Base-by-base conservation (phyloP, 2,329 filamentous ascomycete species). In the Tolypocladium album region DNA sequence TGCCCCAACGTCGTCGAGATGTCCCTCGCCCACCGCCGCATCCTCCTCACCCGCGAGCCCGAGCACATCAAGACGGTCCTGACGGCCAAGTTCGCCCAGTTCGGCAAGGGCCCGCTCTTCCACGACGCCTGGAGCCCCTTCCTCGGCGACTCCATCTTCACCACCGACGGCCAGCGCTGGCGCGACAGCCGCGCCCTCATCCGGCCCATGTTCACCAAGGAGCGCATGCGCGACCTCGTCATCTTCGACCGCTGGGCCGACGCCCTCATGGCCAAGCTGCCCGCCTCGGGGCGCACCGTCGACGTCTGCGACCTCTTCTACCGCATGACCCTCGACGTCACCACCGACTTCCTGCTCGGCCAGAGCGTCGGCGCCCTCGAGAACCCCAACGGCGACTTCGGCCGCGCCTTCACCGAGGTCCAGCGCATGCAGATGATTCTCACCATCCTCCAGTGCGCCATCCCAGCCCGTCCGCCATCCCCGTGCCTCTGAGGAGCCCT, bases 41-140 rank as follows among this genome's bases (percentile, higher is more conserved):
- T 88, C 22, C 73, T 96, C 60, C 79, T 94, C 67, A 96, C 92
- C 0, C 83, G 83, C 6, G 91, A 96, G 65, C 88, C 89, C 0
- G 90, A 95, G 68, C 96, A 96, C 70, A 88, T 96, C 76, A 96
- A 96, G 72, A 90, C 92, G 7, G 81, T 97, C 27, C 79, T 97
- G n/a, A 89, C 92, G 0, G 88, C 88, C 1, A 90, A 96, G 69
- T 97, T 97, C 69, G 60, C 65, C 47, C 89, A 96, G 69, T 97
- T 87, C 69, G 92, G 92, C 67, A 92, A 96, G 71, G 91, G 92
- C 8, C 75, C 85, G 63, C 74, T 78, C 27, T 96, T 96, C 75
- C 87, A 92, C 67, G 66, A 73, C 11, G 87, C 92, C 58, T 95
- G 88, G 88, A 79, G 83, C 60, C 83, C 86, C 17, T 95, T 90